Percentiles rank a stretch among this genome's conserved stretches.
Conservation (phyloP, 2,329 filamentous ascomycete genomes). For the Penicillium sp. region DNA sequence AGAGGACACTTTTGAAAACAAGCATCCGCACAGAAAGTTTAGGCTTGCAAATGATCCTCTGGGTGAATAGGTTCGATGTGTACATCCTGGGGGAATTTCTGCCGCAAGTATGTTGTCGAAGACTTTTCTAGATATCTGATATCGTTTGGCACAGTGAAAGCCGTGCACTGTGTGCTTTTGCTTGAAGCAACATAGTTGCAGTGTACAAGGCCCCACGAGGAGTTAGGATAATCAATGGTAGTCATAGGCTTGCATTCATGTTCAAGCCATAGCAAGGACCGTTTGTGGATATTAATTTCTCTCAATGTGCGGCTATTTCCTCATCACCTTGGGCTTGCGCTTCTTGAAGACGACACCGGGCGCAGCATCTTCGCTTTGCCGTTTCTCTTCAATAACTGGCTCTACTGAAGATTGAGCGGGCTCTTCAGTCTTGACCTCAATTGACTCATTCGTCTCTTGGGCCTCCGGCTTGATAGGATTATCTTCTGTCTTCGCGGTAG, state of each 20-base stretch:
- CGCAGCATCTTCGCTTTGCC: slow-evolving; percentile 22
- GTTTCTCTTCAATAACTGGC: slow-evolving; percentile 7
- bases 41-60: not conserved
- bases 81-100: not conserved
- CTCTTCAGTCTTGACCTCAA: slow-evolving; percentile 31
- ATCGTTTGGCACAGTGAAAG: not conserved
- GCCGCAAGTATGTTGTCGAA: not conserved
- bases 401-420: slow-evolving; percentile 4
- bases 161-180: not conserved
- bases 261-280: not conserved
- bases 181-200: not conserved
- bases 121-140: not conserved
- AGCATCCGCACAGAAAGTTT: not conserved
- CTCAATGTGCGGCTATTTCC: slow-evolving; percentile 28
- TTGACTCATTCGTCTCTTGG: slow-evolving; percentile 11
- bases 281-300: not conserved
- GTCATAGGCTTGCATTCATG: not conserved
- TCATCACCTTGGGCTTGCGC: slow-evolving; percentile 47
- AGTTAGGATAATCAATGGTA: not conserved
- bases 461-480: slow-evolving; percentile 8
- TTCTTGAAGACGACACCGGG: slow-evolving; percentile 49
- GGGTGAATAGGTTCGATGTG: not conserved
- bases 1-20: not conserved
- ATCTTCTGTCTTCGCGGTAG: slow-evolving; percentile 17
- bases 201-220: not conserved